Evolutionary conservation across 1,284 basidiomycete genomes (phyloP).

Genomic region (Leccinum olivaceoglutinosum): DNA sequence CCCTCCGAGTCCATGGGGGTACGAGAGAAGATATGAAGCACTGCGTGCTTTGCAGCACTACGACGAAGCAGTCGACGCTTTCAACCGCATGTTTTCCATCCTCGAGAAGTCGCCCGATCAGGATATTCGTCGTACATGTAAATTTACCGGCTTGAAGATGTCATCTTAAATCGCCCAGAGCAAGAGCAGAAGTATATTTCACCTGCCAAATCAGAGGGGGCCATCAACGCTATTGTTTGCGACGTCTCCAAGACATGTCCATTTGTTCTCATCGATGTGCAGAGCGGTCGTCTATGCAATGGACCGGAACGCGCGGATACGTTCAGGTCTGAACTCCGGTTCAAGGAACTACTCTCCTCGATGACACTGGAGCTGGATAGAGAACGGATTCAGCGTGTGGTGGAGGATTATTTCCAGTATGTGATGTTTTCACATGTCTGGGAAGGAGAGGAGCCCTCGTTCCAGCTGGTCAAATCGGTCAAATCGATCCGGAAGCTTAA

Average conservation of each 20-base stretch:
- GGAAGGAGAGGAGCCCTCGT: neutral
- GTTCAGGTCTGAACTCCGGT: conserved; percentile 9
- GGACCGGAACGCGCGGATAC: neutral
- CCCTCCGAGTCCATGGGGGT: neutral
- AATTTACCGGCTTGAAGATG: rapidly evolving
- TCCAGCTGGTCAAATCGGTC: neutral
- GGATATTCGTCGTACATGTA: neutral
- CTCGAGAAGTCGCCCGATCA: conserved; percentile 1
- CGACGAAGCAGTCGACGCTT: conserved; percentile 5
- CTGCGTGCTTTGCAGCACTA: conserved; percentile 1
- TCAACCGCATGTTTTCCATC: neutral
- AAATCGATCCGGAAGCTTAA: neutral
- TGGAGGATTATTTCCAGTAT: conserved; percentile 8
- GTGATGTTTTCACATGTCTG: conserved; percentile 13
- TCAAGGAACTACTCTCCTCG: conserved; percentile 6
- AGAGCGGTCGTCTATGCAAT: conserved; percentile 8
- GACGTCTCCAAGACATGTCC: neutral
- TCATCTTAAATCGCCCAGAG: neutral
- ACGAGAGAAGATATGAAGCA: conserved; percentile 5
- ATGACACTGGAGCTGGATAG: conserved; percentile 2
- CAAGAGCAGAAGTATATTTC: conserved; percentile 3
- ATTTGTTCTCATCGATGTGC: conserved; percentile 9
- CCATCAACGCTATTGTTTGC: neutral
- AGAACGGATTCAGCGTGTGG: neutral
- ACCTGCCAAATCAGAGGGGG: neutral